Base-by-base conservation (phyloP, 768 basidiomycete genomes). In the Atractiella rhizophila region DNA sequence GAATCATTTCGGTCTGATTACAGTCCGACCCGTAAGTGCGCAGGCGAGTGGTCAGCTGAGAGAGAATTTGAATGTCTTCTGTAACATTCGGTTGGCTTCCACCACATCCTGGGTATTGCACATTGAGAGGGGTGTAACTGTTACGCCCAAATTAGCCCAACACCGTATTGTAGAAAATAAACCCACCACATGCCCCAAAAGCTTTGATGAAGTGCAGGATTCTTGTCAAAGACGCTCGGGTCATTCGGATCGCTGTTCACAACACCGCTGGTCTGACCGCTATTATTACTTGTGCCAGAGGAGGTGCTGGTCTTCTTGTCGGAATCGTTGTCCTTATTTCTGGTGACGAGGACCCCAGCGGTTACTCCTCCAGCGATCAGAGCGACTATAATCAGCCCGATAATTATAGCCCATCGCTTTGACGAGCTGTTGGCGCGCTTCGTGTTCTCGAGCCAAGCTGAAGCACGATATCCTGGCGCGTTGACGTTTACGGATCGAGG, bases 1-100 rank as follows among this genome's bases (percentile, higher is more conserved):
- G 16, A 18, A 41, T 21, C 35, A 41, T 21, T 15, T 29, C 40
- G 24, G 37, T 21, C 10, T 30, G 34, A 27, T 36, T 60, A 43
- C 60, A 62, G 44, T 60, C 25, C 12, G 33, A 18, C 18, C 47
- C 39, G 32, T 53, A 49, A 27, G 40, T 48, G 20, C 49, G 44
- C 10, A 52, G 11, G 1, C 46, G 43, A n/a, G 44, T 45, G 4
- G 48, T 53, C 1, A 53, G 26, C 27, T 53, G 52, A 4, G 46
- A 44, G 2, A 54, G n/a, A 2, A 52, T 42, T 35, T 50, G 47
- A 5, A 54, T 47, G 35, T 54, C 53, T 19, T 43, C 37, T 3
- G 44, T 48, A 7, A 54, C 49, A 24, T 48, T 46, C 18, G 29
- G 40, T 9, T 34, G 39, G 1, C 43, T 49, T 2, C 41, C 48